Base-by-base conservation (phyloP, 139 green algal genomes). In the Diplosphaera chodatii region DNA sequence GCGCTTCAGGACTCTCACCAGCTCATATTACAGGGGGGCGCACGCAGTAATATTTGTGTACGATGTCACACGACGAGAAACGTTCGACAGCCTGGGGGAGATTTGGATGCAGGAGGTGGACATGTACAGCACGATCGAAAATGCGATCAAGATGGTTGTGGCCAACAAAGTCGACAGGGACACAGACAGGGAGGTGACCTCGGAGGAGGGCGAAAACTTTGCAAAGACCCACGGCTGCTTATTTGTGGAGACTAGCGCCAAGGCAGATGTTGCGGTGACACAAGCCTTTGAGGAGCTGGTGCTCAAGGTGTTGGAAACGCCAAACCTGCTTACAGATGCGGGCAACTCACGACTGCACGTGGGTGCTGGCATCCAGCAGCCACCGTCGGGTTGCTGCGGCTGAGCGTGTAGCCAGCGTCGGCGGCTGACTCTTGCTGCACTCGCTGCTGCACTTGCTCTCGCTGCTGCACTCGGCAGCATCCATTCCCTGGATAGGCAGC, bases 21-120 rank as follows among this genome's bases (percentile, higher is more conserved):
- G 82, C 79, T 94, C 81, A 65, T 99, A 98, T 81, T 99, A 99
- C 77, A 78, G 95, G 4, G 91, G 91, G 27, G 92, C 93, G 10
- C 88, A 96, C 62, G 91, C 87, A 25, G 86, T 96, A 23, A 86
- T 96, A 20, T 89, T 91, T 65, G 89, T 92, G 68, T 98, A 97
- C 79, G 94, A 99, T 76, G 92, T 98, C 0, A 96, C 90, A 0
- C 76, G 87, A 18, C 71, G 84, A 5, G 92, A 97, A 56, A 97
- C 91, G 0, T 98, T 99, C 71, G 88, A 92, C 30, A 78, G 83
- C 48, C 72, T 99, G 33, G 83, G 82, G 33, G 87, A 91, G 27
- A 84, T 95, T 27, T 99, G 94, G 94, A 85, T 97, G 84, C 84
- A 87, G 31, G 94, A 99, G 83, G 89, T 97, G 25, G 93, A 97